A percentile compares a stretch with the other conserved stretches of the same genome.
Evolutionary conservation across 1,284 basidiomycete genomes (phyloP).

Genomic region (Sanghuangporus weigelae): DNA sequence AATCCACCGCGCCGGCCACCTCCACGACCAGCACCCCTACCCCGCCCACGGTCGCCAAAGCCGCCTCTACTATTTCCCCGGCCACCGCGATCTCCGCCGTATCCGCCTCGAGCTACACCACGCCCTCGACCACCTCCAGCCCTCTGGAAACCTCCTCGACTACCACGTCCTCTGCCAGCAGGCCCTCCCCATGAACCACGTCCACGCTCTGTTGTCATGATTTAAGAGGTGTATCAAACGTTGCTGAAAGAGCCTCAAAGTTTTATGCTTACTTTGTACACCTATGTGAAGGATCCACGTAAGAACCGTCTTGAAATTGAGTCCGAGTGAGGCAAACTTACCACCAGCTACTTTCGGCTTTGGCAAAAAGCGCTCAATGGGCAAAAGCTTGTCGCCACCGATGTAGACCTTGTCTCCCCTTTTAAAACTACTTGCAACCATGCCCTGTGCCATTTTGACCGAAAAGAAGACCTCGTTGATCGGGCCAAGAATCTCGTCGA

Average conservation of each 20-base stretch:
- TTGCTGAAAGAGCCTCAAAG: not conserved
- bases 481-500: conserved; percentile 95
- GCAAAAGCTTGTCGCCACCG: conserved; percentile 91
- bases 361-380: conserved; percentile 95
- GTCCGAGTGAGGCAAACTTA: conserved; percentile 30
- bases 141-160: conserved; percentile 38
- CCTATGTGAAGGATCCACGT: conserved; percentile 11
- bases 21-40: conserved; percentile 1
- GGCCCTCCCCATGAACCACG: conserved; percentile 38
- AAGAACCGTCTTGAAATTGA: conserved; percentile 13
- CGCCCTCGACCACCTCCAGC: conserved; percentile 32
- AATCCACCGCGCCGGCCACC: conserved; percentile 5
- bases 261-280: conserved; percentile 14
- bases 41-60: conserved; percentile 16
- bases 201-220: conserved; percentile 47
- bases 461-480: conserved; percentile 99
- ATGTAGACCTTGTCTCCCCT: conserved; percentile 99
- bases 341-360: conserved; percentile 87
- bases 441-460: conserved; percentile 95
- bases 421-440: conserved; percentile 95
- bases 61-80: conserved; percentile 24
- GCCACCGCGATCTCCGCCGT: conserved; percentile 27
- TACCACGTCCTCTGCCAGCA: conserved; percentile 30
- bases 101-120: conserved; percentile 34
- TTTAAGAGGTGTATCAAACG: not conserved